phyloP scores from a whole-genome alignment of 148 eudicot species.

The Nepenthes mirabilis region DNA sequence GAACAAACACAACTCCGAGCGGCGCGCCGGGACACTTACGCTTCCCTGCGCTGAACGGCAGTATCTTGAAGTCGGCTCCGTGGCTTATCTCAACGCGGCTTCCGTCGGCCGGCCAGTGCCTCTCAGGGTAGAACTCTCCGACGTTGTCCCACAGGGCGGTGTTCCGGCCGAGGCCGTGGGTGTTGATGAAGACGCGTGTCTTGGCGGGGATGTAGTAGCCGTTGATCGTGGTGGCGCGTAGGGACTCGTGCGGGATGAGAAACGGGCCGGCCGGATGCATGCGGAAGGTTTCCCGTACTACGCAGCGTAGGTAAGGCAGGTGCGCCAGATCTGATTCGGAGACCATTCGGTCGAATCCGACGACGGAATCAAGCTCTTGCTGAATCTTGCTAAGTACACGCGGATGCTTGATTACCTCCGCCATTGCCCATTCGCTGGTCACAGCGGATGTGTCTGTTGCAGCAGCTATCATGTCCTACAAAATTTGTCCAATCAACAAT shows the following conservation, averaged over 20 bases:
- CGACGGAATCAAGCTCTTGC: constrained; percentile 59
- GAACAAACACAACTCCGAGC: constrained; percentile 70
- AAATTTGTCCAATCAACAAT: no score
- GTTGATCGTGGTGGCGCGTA: constrained; percentile 55
- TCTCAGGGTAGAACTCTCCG: constrained; percentile 59
- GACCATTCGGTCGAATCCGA: constrained; percentile 67
- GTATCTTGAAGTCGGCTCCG: constrained; percentile 81
- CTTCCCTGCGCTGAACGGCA: constrained; percentile 89
- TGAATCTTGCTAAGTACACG: constrained; percentile 58
- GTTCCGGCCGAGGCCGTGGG: constrained; percentile 81
- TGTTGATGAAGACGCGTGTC: constrained; percentile 96
- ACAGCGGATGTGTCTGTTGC: constrained; percentile 97
- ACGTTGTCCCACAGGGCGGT: constrained; percentile 48
- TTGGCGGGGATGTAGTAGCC: constrained; percentile 70
- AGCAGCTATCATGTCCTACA: constrained; percentile 95
- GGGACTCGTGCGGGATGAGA: constrained; percentile 84
- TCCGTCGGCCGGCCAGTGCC: constrained; percentile 49
- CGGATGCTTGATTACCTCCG: constrained; percentile 87
- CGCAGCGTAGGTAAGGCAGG: constrained; percentile 78
- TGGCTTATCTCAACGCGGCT: constrained; percentile 96
- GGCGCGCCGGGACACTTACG: constrained; percentile 97
- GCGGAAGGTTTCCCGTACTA: constrained; percentile 82
- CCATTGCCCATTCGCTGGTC: constrained; percentile 99
- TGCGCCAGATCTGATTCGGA: constrained; percentile 57
- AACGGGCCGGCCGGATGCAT: constrained; percentile 98